phyloP scores from a whole-genome alignment of 495 filamentous ascomycete genomes.

The Pyrenopolyporus hunteri region DNA sequence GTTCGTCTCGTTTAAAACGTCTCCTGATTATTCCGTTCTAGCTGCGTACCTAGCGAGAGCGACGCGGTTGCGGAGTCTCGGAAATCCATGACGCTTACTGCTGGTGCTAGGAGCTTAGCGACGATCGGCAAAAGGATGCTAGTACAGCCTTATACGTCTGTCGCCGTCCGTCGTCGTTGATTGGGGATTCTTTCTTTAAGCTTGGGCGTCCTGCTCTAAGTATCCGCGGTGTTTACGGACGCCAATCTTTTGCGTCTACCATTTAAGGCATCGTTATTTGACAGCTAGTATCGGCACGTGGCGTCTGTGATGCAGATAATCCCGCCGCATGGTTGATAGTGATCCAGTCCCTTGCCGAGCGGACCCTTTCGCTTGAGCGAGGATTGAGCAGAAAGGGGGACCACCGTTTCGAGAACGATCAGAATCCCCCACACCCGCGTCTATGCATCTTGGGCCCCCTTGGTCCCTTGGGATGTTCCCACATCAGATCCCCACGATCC shows the following conservation, averaged over 20 bases:
- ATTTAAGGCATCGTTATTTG: slow-evolving; percentile 14
- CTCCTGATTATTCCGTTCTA: not conserved
- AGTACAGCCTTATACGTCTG: slow-evolving; percentile 19
- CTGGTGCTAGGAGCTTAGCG: slow-evolving; percentile 6
- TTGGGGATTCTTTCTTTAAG: slow-evolving; percentile 3
- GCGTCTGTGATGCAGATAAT: slow-evolving; percentile 19
- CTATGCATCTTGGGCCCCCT: not conserved
- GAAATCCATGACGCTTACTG: slow-evolving; percentile 26
- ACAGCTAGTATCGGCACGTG: slow-evolving; percentile 21
- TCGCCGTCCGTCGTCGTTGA: slow-evolving; percentile 3
- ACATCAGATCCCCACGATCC: slow-evolving; percentile 31
- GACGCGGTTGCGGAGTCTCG: not conserved
- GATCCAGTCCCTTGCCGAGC: not conserved
- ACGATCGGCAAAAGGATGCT: slow-evolving; percentile 20
- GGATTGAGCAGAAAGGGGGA: not conserved
- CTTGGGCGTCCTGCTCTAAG: slow-evolving; percentile 1
- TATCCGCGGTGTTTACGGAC: not conserved
- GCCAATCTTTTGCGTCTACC: slow-evolving; percentile 10
- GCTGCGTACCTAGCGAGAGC: not conserved
- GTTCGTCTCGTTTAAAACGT: not conserved
- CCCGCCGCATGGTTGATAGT: slow-evolving; percentile 16
- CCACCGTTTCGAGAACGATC: slow-evolving; percentile 19
- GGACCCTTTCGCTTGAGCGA: slow-evolving; percentile 4
- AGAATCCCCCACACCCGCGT: slow-evolving; percentile 25
- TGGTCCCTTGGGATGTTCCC: slow-evolving; percentile 23